Evolutionary conservation across 2,329 filamentous ascomycete species (phyloP), one percentile per base, ranked within the genome.

Genomic region (Fusarium fujikuroi): DNA sequence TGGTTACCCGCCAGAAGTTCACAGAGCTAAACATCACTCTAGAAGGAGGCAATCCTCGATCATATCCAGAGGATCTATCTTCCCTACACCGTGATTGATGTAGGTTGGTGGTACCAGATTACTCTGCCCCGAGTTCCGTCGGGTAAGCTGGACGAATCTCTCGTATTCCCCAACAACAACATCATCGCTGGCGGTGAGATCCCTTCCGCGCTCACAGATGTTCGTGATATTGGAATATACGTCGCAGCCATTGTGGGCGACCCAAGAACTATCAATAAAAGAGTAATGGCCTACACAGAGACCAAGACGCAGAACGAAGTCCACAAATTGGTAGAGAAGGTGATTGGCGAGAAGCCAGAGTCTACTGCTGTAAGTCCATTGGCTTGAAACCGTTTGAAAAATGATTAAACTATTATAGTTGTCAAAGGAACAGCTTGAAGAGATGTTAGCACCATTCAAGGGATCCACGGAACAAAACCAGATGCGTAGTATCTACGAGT

Each of bases 11-110:
- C 2, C 5, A 4, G 23, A 6, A 25, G 10, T 9, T 19, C 5
- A 9, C 39, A 49, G 9, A 11, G n/a, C 47, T 68, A 34, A 60
- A 11, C 32, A 5, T 2, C 0, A 9, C 16, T 12, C 1, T 19
- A 79, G 75, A 90, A 90, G 80, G 86, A 90, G 69, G 79, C 83
- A 9, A 80, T 89, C 4, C 82, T 86, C 63, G 82, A 87, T 63
- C 83, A 87, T 59, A 81, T 89, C 59, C 84, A 85, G 73, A 79
- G 81, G 43, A 74, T 86, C 1, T 77, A 81, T 43, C 81, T 90
- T 0, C 86, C 87, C 0, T 90, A 86, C 78, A 90, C 88, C 3
- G 46, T 67, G 3, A 63, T 69, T 9, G 39, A 63, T 14, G 40
- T 69, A 9, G 66, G 64, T 1, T 67, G 63, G 63, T 67, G 65